Percentiles rank a stretch among this genome's conserved stretches.
phyloP scores from a whole-genome alignment of 1,284 basidiomycete species.

The Blastosporella zonata region DNA sequence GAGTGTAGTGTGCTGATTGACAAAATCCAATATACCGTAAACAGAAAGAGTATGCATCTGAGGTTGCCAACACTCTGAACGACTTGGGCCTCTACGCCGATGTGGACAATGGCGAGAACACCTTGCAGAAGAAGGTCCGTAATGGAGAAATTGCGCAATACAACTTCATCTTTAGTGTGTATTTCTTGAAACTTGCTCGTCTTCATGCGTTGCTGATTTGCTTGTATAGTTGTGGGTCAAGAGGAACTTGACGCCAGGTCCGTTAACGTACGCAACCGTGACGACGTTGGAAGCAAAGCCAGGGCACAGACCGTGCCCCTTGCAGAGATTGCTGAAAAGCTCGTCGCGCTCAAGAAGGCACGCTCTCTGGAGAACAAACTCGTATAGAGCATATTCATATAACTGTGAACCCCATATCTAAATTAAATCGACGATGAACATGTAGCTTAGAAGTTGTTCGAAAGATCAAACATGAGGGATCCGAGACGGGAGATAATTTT shows the following conservation, averaged over 20 bases:
- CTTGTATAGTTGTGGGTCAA: conserved; percentile 81
- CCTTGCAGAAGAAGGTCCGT: conserved; percentile 94
- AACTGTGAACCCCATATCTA: too few relatives aligned
- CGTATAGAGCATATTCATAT: too few relatives aligned
- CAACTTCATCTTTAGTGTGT: conserved; percentile 93
- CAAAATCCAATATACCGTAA: conserved; percentile 11
- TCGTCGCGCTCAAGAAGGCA: conserved; percentile 62
- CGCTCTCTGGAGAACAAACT: conserved; percentile 54
- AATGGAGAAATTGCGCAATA: conserved; percentile 93
- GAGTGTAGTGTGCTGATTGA: conserved; percentile 15
- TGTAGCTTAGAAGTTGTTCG: too few relatives aligned
- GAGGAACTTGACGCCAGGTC: conserved; percentile 83
- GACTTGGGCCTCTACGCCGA: conserved; percentile 83
- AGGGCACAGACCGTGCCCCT: conserved; percentile 67
- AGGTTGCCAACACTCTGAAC: conserved; percentile 71
- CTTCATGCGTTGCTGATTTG: conserved; percentile 3
- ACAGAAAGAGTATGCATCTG: conserved; percentile 88
- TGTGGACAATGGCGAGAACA: conserved; percentile 90
- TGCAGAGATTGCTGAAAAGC: conserved; percentile 61
- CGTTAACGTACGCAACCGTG: conserved; percentile 94
- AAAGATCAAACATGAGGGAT: too few relatives aligned
- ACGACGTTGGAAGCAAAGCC: conserved; percentile 84
- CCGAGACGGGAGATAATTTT: too few relatives aligned
- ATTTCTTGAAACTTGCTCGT: conserved; percentile 5
- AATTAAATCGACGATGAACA: too few relatives aligned